Conservation (phyloP, 2,329 filamentous ascomycete genomes). For the Fusarium concolor region DNA sequence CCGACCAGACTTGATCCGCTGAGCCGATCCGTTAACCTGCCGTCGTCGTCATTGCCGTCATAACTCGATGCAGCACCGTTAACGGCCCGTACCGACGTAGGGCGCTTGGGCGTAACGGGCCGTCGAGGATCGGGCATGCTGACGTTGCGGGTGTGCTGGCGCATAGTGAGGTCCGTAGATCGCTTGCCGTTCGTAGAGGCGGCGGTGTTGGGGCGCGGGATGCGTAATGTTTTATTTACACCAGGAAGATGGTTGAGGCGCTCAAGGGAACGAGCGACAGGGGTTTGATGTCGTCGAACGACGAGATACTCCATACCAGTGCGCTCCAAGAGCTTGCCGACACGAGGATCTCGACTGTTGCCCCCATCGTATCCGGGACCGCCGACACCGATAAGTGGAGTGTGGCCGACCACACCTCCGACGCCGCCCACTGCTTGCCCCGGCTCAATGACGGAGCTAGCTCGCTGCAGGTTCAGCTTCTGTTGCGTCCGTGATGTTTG, state of each 20-base stretch:
- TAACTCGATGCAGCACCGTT: slow-evolving; percentile 59
- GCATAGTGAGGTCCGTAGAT: slow-evolving; percentile 46
- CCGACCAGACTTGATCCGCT: slow-evolving; percentile 64
- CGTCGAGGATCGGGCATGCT: slow-evolving; percentile 53
- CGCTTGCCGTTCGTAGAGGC: slow-evolving; percentile 55
- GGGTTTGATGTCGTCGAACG: slow-evolving; percentile 77
- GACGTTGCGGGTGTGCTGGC: slow-evolving; percentile 56
- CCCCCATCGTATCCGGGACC: slow-evolving; percentile 66
- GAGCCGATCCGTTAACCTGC: slow-evolving; percentile 55
- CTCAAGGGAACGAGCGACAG: slow-evolving; percentile 71
- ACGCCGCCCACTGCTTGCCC: slow-evolving; percentile 57
- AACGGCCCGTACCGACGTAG: slow-evolving; percentile 51
- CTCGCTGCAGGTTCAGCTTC: slow-evolving; percentile 79
- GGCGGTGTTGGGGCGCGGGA: slow-evolving; percentile 56
- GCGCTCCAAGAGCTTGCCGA: slow-evolving; percentile 73
- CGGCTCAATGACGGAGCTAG: slow-evolving; percentile 77
- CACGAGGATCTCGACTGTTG: slow-evolving; percentile 68
- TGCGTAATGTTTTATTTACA: slow-evolving; percentile 61
- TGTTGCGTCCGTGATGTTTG: slow-evolving; percentile 77
- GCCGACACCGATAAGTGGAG: slow-evolving; percentile 64
- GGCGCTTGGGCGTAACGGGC: slow-evolving; percentile 48
- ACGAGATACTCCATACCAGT: slow-evolving; percentile 81
- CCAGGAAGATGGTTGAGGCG: slow-evolving; percentile 61
- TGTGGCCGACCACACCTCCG: slow-evolving; percentile 56
- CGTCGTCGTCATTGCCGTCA: slow-evolving; percentile 60